Conservation (phyloP, 441 rosid genomes). For the Raphanus hybrid region DNA sequence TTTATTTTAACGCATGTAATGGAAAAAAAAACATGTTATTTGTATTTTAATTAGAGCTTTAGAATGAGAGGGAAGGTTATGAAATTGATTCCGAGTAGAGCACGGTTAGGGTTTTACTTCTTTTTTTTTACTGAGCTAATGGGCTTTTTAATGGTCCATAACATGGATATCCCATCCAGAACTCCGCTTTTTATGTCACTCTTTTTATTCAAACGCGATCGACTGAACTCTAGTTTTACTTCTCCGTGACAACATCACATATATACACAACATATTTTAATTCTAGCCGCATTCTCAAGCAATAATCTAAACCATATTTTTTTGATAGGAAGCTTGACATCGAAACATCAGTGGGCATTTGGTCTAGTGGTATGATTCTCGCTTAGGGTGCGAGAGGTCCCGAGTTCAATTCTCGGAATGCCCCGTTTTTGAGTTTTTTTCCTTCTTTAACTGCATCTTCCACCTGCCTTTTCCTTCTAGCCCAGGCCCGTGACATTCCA, state of each 20-base stretch:
- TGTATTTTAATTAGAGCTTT: slow-evolving; percentile 13
- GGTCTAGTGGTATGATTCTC: slow-evolving; percentile 90
- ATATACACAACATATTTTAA: too few relatives aligned
- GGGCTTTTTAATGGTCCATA: background rate
- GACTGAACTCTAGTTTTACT: background rate
- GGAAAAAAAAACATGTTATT: background rate
- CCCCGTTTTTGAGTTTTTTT: slow-evolving; percentile 43
- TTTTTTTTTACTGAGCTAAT: background rate
- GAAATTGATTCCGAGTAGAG: background rate
- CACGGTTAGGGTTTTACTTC: slow-evolving; percentile 1
- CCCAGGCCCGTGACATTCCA: slow-evolving; percentile 4
- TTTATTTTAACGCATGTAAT: background rate
- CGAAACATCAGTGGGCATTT: slow-evolving; percentile 48
- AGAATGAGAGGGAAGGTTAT: background rate
- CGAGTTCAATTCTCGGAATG: slow-evolving; percentile 80
- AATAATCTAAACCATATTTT: too few relatives aligned
- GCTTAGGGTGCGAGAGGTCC: slow-evolving; percentile 91
- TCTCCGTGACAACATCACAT: background rate
- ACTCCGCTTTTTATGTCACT: background rate
- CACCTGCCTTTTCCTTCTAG: background rate
- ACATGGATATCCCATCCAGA: background rate
- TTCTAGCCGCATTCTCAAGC: too few relatives aligned
- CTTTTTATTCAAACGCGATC: background rate
- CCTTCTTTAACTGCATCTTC: too few relatives aligned
- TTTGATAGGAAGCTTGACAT: too few relatives aligned